Evolutionary conservation across 176 grass and related monocot genomes (phyloP), one percentile per base, ranked within the genome.

Genomic region (Hsuehochloa calcarea): DNA sequence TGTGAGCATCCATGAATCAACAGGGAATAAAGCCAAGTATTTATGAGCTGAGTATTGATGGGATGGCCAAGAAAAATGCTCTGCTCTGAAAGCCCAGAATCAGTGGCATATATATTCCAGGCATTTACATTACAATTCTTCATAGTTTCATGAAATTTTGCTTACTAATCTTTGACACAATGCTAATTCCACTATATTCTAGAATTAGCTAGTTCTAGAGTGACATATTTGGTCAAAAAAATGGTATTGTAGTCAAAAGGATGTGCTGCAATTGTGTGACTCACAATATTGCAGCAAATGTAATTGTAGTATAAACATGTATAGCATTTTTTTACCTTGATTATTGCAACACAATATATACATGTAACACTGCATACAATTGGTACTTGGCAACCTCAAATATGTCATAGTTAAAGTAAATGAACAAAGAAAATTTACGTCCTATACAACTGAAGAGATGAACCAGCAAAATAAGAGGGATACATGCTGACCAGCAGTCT

Each of bases 401-500:
- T 12, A 16, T 49, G 19, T 23, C 68, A 12, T 6, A 39, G 16
- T 43, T 19, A 23, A 49, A 72, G 44, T 50, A 56, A 4, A 49
- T 70, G n/a, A 77, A 66, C 41, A 55, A 12, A 58, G 5, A 55
- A 49, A 68, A 31, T 74, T 55, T 46, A 15, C 27, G 35, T 25
- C 66, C 6, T 34, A 41, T 25, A 79, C 16, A 74, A 60, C 46
- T 39, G 34, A 39, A 64, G 3, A 51, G 14, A 70, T 29, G 37
- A 54, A 70, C 34, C 43, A 52, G 37, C 13, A 71, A 71, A 52
- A 82, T 3, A 78, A 66, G 20, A 80, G 71, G 10, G 41, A 89
- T 77, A 68, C 40, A 74, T 80, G 79, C 87, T 87, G 75, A 98
- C 96, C 93, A 89, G 54, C 85, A 93, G 67, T 98, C 96, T 91